Base-by-base conservation (phyloP, 805 yeast species). In the Wickerhamomyces sydowiorum region DNA sequence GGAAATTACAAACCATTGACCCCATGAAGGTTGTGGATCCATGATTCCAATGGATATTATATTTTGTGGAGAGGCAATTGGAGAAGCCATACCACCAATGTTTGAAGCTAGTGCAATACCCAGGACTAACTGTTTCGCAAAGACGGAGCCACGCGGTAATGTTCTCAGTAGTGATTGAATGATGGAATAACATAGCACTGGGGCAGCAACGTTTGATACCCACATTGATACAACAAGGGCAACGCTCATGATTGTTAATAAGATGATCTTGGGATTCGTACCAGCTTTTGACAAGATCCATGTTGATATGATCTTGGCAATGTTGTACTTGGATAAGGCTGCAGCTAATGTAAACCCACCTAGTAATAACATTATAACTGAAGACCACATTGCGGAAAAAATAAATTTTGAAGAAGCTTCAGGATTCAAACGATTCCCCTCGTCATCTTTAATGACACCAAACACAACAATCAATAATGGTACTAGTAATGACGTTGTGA, bases 331-430 rank as follows among this genome's bases (percentile, higher is more conserved):
- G 37, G 96, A 87, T 43, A 91, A 69, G 0, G 96, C 96, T 14
- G 96, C 96, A 12, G 99, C 98, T 43, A 91, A 67, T 0, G 97
- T 83, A 64, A 91, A 91, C 1, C 99, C 99, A 49, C 98, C 98
- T 10, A 91, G 66, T 39, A 91, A 68, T 31, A 91, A 68, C 85
- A 90, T 80, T 48, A 93, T 87, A 14, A 89, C 95, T 2, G 96
- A 87, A 7, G 90, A 81, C 97, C 97, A 91, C 98, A 91, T 91
- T 17, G 89, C 70, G 1, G 87, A 70, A 48, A 93, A 76, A 40
- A 91, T 86, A 57, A 73, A 86, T 53, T 80, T 78, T 0, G 75
- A 69, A 1, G 96, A 75, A 1, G 90, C 83, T 7, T 76, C 85
- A 0, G 76, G 66, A 2, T 91, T 82, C 73, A 90, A 68, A 0